Conservation (phyloP, 805 yeast species). For the Candida stauntonica region DNA sequence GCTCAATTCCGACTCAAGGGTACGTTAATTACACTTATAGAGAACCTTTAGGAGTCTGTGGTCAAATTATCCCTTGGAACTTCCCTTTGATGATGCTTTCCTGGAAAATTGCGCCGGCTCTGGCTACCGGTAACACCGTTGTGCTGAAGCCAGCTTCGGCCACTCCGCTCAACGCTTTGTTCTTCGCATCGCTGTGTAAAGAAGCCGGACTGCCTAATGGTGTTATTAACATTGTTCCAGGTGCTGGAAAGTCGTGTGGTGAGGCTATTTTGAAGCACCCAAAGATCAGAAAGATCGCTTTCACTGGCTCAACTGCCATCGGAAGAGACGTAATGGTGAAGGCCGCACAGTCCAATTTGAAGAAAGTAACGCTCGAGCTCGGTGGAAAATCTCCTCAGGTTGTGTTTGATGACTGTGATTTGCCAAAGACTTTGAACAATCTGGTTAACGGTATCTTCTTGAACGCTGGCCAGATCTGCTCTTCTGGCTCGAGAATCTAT, state of each 20-base stretch:
- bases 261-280: slow-evolving; percentile 65
- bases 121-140: slow-evolving; percentile 71
- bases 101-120: slow-evolving; percentile 78
- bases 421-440: slow-evolving; percentile 43
- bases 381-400: slow-evolving; percentile 84
- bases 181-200: slow-evolving; percentile 53
- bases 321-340: slow-evolving; percentile 68
- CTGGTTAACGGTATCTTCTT: slow-evolving; percentile 66
- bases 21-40: slow-evolving; percentile 63
- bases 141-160: slow-evolving; percentile 74
- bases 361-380: slow-evolving; percentile 75
- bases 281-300: slow-evolving; percentile 68
- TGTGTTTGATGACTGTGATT: slow-evolving; percentile 64
- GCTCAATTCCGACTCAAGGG: slow-evolving; percentile 55
- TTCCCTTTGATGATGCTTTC: slow-evolving; percentile 77
- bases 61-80: slow-evolving; percentile 83
- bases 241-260: slow-evolving; percentile 73
- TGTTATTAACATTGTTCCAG: slow-evolving; percentile 69
- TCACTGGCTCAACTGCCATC: slow-evolving; percentile 76
- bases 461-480: slow-evolving; percentile 81
- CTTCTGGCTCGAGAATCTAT: slow-evolving; percentile 77
- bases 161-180: slow-evolving; percentile 71
- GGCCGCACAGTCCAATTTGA: slow-evolving; percentile 68
- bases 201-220: slow-evolving; percentile 75
- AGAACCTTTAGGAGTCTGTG: slow-evolving; percentile 80